Conservation (phyloP, 345 rosid genomes). For the Euphorbia peplus region DNA sequence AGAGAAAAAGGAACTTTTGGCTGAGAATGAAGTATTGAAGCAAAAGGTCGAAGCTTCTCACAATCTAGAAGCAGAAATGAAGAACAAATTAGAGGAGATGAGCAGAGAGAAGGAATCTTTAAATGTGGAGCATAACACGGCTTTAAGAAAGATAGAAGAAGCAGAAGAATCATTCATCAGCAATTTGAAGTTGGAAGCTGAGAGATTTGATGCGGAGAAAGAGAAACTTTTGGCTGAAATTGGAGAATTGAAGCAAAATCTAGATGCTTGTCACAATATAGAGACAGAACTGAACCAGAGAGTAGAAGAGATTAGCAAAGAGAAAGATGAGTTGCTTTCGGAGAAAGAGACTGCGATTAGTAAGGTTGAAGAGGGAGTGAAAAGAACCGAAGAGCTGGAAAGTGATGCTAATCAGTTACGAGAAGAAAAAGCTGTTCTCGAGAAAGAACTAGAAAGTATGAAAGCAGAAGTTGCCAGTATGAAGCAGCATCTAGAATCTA, state of each 20-base stretch:
- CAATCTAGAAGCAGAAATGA: conserved; percentile 40
- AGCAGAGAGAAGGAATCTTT: conserved; percentile 14
- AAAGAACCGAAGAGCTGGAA: conserved; percentile 24
- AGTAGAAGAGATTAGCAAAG: conserved; percentile 20
- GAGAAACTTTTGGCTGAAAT: conserved; percentile 37
- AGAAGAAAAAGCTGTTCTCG: conserved; percentile 37
- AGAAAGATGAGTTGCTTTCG: conserved; percentile 17
- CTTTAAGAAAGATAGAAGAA: conserved; percentile 39
- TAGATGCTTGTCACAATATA: conserved; percentile 37
- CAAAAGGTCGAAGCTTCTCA: conserved; percentile 42
- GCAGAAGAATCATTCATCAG: conserved; percentile 38
- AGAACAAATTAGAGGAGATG: conserved; percentile 22
- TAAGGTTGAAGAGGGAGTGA: conserved; percentile 35
- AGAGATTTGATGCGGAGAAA: conserved; percentile 44
- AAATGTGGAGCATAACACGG: conserved; percentile 22
- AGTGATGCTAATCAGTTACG: conserved; percentile 37
- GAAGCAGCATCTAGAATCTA: conserved; percentile 36
- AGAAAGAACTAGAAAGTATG: conserved; percentile 39
- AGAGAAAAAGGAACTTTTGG: conserved; percentile 38
- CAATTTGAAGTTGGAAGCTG: conserved; percentile 54
- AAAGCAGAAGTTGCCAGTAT: conserved; percentile 39
- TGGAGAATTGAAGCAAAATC: conserved; percentile 41
- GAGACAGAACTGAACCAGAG: conserved; percentile 40
- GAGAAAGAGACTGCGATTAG: conserved; percentile 28
- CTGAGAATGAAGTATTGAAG: conserved; percentile 46